Base-by-base conservation (phyloP, 2,329 filamentous ascomycete species). In the Xylaria sp. region DNA sequence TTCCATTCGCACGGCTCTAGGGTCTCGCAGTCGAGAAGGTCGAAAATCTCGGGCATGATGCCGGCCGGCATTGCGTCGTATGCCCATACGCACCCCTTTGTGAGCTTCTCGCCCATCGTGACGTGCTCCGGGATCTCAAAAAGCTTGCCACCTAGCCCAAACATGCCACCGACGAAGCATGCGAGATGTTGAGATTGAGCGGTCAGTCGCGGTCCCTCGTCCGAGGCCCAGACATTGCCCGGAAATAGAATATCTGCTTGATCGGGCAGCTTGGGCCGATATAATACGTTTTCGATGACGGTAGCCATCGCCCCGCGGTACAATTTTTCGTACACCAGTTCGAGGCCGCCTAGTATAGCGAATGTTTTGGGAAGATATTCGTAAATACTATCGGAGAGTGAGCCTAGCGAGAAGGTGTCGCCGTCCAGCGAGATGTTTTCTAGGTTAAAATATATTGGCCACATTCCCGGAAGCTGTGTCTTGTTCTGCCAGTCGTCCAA, bases 381-480 rank as follows among this genome's bases (percentile, higher is more conserved):
- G 71, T 88, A 89, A 2, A 86, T 74, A 32, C 85, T 88, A 73
- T 89, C 87, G 3, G 85, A 82, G 45, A 84, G 76, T 1, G 83
- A 87, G 17, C 87, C 87, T 1, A 89, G 79, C 0, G 85, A 86
- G 72, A 85, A 89, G n/a, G 71, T 74, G 2, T 80, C 80, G 17
- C 72, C 74, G 12, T 79, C 65, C 45, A 82, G 82, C 73, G 75
- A 81, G 77, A 81, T 83, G 85, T 70, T 85, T 81, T 73, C 82
- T 82, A 79, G 85, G 77, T 94, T 86, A 58, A 95, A 80, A 58
- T 83, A 82, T 21, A 86, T 84, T 0, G 92, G 92, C 91, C 90
- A 96, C 82, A 96, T 85, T 2, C 93, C 93, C 0, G 92, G 92
- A 5, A 95, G 78, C n/a, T 81, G 83, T 0, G 92, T 94, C 4